These are phyloP conservation scores for Lycium ferocissimum DNA, from an alignment of 257 asterid genomes.

Conservation along the genomic window DNA sequence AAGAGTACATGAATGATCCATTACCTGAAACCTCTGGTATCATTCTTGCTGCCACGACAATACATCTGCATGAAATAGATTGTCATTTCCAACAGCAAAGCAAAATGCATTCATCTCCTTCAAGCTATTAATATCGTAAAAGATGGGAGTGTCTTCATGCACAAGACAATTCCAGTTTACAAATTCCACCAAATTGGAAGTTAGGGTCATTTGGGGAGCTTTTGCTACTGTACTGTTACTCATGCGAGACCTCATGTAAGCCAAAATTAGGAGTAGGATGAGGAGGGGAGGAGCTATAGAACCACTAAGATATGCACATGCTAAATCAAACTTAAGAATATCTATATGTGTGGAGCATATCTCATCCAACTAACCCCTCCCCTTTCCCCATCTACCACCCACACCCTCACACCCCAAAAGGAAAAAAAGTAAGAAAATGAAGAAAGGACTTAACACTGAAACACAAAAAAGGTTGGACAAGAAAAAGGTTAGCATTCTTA, in stretches of 20 bases:
- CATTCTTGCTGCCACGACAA: constrained; percentile 96
- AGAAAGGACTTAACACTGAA: background rate
- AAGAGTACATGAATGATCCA: constrained; percentile 25
- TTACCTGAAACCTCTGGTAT: constrained; percentile 93
- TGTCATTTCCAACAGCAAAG: constrained; percentile 12
- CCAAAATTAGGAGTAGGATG: background rate
- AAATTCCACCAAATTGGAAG: constrained; percentile 11
- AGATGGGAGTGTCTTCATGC: constrained; percentile 6
- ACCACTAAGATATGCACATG: constrained; percentile 6
- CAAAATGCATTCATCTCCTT: constrained; percentile 1
- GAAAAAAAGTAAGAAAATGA: background rate
- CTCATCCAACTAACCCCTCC: constrained; percentile 22
- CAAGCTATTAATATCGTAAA: background rate
- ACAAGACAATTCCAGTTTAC: constrained; percentile 6
- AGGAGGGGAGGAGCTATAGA: constrained; percentile 17
- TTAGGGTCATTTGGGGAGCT: background rate
- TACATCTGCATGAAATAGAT: constrained; percentile 59
- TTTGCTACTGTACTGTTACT: background rate
- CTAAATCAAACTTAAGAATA: background rate
- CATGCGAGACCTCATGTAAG: background rate
- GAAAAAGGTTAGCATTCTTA: background rate
- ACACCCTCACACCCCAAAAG: background rate
- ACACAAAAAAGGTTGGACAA: constrained; percentile 5
- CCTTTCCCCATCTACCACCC: background rate
- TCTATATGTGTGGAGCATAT: background rate